phyloP scores from a whole-genome alignment of 2,329 filamentous ascomycete species.

The Fusarium mundagurra region DNA sequence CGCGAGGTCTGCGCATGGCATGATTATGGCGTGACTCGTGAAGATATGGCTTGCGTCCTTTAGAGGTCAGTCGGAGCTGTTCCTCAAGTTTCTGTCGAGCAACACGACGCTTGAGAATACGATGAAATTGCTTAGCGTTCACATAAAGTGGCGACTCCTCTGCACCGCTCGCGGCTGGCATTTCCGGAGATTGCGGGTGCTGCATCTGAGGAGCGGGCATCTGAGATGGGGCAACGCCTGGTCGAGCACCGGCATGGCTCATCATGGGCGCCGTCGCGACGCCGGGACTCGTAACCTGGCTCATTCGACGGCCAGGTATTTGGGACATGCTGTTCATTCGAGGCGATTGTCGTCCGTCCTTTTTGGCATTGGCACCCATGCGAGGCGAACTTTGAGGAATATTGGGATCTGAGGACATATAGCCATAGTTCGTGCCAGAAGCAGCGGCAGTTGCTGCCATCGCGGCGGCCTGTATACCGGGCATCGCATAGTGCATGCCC shows the following conservation, averaged over 20 bases:
- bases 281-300: slow-evolving; percentile 79
- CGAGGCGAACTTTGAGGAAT: slow-evolving; percentile 79
- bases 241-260: slow-evolving; percentile 68
- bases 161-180: slow-evolving; percentile 72
- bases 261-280: slow-evolving; percentile 80
- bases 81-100: slow-evolving; percentile 95
- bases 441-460: slow-evolving; percentile 93
- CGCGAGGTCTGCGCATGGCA: slow-evolving; percentile 93
- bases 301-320: slow-evolving; percentile 74
- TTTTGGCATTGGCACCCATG: slow-evolving; percentile 77
- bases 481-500: slow-evolving; percentile 82
- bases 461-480: slow-evolving; percentile 86
- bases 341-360: slow-evolving; percentile 79
- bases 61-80: slow-evolving; percentile 88
- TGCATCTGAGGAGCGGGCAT: slow-evolving; percentile 73
- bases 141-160: slow-evolving; percentile 97
- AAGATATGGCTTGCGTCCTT: slow-evolving; percentile 95
- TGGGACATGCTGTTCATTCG: slow-evolving; percentile 73
- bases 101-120: slow-evolving; percentile 92
- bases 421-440: slow-evolving; percentile 80
- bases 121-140: slow-evolving; percentile 98
- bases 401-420: slow-evolving; percentile 76
- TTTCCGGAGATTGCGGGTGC: slow-evolving; percentile 80
- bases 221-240: slow-evolving; percentile 65
- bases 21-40: slow-evolving; percentile 98